Conservation (phyloP, 805 yeast genomes). For the Candida endomychidarum region DNA sequence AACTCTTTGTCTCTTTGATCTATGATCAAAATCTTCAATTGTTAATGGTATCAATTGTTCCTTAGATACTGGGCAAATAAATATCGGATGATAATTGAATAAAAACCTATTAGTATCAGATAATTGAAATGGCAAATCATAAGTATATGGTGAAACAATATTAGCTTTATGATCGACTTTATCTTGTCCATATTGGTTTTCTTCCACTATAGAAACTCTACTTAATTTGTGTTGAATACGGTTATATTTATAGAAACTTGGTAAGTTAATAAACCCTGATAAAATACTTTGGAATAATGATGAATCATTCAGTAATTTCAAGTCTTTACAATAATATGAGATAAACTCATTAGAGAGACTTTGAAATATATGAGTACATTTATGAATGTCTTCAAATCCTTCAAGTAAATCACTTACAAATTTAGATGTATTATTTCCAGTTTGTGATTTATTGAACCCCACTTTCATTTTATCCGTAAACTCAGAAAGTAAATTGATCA, state of each 20-base stretch:
- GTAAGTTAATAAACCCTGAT: constrained; percentile 42
- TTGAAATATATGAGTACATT: constrained; percentile 30
- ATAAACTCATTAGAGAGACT: constrained; percentile 40
- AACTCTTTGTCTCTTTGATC: constrained; percentile 18
- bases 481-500: constrained; percentile 20
- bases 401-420: constrained; percentile 34
- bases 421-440: constrained; percentile 21
- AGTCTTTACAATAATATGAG: constrained; percentile 37
- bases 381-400: constrained; percentile 29
- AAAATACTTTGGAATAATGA: constrained; percentile 40
- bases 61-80: constrained; percentile 46
- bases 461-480: constrained; percentile 25
- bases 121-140: constrained; percentile 42
- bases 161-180: not conserved
- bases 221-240: constrained; percentile 34
- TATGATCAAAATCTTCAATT: constrained; percentile 17
- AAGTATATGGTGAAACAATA: constrained; percentile 22
- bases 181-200: not conserved
- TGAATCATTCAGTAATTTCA: constrained; percentile 39
- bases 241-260: constrained; percentile 43
- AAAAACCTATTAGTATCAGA: constrained; percentile 40
- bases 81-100: constrained; percentile 44
- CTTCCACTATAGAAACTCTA: constrained; percentile 9
- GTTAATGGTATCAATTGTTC: constrained; percentile 42
- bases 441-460: constrained; percentile 16